These are phyloP conservation scores for Colletotrichum melonis DNA, from an alignment of 2,329 filamentous ascomycete species.

Conservation along the genomic window DNA sequence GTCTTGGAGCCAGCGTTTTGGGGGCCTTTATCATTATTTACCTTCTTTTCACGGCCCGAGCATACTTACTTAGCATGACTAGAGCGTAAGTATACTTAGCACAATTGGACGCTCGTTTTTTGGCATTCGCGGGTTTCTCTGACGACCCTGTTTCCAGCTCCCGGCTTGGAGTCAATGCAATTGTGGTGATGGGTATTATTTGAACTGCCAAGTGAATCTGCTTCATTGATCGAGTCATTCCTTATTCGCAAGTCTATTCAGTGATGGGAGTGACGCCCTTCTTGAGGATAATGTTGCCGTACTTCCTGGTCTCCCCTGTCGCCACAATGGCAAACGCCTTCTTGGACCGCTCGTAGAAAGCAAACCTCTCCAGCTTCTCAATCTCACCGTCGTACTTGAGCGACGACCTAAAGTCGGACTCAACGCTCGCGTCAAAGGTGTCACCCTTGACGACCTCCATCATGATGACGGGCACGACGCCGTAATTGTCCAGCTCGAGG, in stretches of 20 bases:
- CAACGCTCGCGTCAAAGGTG: constrained; percentile 28
- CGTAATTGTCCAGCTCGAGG: constrained; percentile 32
- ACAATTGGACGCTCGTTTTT: too few species aligned
- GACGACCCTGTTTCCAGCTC: too few species aligned
- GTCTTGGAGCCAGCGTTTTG: too few species aligned
- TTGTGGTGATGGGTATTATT: too few species aligned
- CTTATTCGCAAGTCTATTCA: neutral
- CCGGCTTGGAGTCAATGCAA: too few species aligned
- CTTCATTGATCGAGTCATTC: neutral
- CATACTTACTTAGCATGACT: too few species aligned
- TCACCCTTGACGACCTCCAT: constrained; percentile 35
- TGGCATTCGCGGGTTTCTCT: too few species aligned
- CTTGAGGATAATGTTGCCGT: constrained; percentile 31
- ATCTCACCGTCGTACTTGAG: constrained; percentile 28
- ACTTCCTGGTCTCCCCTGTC: constrained; percentile 32
- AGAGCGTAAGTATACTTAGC: too few species aligned
- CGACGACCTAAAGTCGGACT: constrained; percentile 21
- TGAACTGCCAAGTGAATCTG: too few species aligned
- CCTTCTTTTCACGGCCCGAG: too few species aligned
- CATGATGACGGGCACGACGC: constrained; percentile 32
- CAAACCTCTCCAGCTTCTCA: constrained; percentile 31
- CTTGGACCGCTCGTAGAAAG: constrained; percentile 30
- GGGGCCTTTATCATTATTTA: too few species aligned
- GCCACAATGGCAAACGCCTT: constrained; percentile 26
- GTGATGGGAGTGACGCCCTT: constrained; percentile 23